These are phyloP conservation scores for Gymnopus androsaceus DNA, from an alignment of 1,284 basidiomycete genomes.

Conservation along the genomic window DNA sequence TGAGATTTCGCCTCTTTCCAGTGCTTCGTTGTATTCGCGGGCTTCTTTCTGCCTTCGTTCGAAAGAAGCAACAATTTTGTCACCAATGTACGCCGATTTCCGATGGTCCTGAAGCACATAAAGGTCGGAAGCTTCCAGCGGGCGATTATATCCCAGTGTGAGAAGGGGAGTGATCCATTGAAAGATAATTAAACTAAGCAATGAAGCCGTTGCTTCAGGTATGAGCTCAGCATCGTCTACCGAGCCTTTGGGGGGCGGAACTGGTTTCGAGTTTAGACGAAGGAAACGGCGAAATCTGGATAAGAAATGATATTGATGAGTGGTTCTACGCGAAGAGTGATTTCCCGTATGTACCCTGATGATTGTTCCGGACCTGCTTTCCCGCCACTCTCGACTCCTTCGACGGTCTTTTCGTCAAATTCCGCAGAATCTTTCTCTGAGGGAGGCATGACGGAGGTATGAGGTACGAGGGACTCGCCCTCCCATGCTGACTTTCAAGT, in stretches of 20 bases:
- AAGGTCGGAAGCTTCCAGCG: slow-evolving; percentile 83
- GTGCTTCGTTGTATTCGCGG: slow-evolving; percentile 66
- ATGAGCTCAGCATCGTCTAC: slow-evolving; percentile 48
- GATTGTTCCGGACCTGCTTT: neutral
- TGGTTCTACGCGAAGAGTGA: neutral
- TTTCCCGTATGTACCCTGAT: neutral
- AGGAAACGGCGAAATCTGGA: slow-evolving; percentile 3
- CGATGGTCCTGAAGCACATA: slow-evolving; percentile 76
- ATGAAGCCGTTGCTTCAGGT: slow-evolving; percentile 48
- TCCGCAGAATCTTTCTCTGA: slow-evolving; percentile 2
- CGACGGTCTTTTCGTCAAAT: slow-evolving; percentile 2
- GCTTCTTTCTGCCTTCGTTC: slow-evolving; percentile 61
- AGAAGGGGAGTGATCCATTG: slow-evolving; percentile 77
- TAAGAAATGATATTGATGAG: neutral
- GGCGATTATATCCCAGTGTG: slow-evolving; percentile 70
- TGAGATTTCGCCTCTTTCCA: slow-evolving; percentile 65
- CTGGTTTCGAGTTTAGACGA: slow-evolving; percentile 3
- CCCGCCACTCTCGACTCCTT: neutral
- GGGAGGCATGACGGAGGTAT: neutral
- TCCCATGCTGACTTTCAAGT: too few species aligned
- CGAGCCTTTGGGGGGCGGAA: slow-evolving; percentile 38
- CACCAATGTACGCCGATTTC: slow-evolving; percentile 59
- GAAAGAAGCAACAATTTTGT: slow-evolving; percentile 67
- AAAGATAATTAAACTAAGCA: slow-evolving; percentile 46
- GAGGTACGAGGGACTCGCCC: too few species aligned